These are phyloP conservation scores for Clarkia xantiana DNA, from an alignment of 345 rosid genomes.

Conservation along the genomic window DNA sequence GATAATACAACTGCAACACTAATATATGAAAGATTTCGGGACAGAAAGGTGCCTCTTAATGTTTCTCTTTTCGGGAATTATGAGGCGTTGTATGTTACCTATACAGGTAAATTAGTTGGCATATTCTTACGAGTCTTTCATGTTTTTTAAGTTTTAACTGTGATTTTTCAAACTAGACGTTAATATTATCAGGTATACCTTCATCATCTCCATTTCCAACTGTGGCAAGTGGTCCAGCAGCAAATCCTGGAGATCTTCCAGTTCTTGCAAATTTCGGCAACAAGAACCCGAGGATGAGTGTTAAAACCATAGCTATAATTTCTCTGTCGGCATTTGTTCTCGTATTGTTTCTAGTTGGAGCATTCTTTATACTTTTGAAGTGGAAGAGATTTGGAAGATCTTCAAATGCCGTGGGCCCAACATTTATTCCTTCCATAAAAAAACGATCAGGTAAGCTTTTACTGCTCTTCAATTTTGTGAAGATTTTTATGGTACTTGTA, in stretches of 20 bases:
- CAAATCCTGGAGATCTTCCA: conserved; percentile 59
- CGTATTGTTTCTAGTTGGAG: conserved; percentile 57
- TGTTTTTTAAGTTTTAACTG: too few species aligned
- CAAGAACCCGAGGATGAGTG: conserved; percentile 58
- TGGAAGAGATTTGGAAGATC: conserved; percentile 75
- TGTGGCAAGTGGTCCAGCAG: conserved; percentile 54
- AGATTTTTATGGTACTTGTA: neutral
- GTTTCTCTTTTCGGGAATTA: conserved; percentile 68
- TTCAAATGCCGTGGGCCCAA: conserved; percentile 81
- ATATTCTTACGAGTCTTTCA: neutral
- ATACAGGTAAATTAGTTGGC: conserved; percentile 61
- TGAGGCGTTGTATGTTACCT: conserved; percentile 53
- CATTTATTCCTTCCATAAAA: conserved; percentile 50
- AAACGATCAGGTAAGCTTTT: conserved; percentile 62
- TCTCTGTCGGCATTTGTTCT: conserved; percentile 72
- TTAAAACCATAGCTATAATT: conserved; percentile 56
- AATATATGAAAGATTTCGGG: conserved; percentile 65
- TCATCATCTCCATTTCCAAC: conserved; percentile 59
- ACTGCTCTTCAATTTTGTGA: neutral
- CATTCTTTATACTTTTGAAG: conserved; percentile 43
- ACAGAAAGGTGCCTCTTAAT: conserved; percentile 64
- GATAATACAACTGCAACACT: conserved; percentile 88
- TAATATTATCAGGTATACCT: conserved; percentile 48
- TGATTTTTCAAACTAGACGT: too few species aligned
- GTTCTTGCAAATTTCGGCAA: conserved; percentile 40